Evolutionary conservation across 108 stramenopile species (phyloP).

Genomic region (Nannochloropsis gaditana): DNA sequence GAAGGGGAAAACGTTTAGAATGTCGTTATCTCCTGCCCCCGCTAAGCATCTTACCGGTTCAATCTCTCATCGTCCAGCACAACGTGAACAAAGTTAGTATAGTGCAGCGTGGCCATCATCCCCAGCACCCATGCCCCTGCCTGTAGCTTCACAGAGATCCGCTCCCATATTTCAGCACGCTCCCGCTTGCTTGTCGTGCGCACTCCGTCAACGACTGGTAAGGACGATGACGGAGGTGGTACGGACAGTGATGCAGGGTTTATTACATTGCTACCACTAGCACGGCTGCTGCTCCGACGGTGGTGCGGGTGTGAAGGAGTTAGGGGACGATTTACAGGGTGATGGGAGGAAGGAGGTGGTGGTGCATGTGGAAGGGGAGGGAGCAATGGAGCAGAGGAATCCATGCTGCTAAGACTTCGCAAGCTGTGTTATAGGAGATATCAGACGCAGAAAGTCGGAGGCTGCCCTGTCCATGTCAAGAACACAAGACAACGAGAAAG

Average conservation of each 20-base stretch:
- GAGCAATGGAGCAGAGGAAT: not conserved
- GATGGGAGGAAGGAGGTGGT: not conserved
- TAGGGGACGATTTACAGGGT: not conserved
- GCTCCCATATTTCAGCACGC: slow-evolving; percentile 16
- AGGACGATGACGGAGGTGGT: not conserved
- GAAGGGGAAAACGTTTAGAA: no score
- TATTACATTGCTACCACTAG: not conserved
- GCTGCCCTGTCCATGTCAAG: no score
- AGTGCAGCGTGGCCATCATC: not conserved
- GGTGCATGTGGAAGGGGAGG: not conserved
- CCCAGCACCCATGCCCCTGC: slow-evolving; percentile 15
- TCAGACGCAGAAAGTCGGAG: no score
- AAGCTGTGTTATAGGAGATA: no score
- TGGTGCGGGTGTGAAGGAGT: not conserved
- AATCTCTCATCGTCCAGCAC: slow-evolving; percentile 17
- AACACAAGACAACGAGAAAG: no score
- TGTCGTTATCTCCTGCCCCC: no score
- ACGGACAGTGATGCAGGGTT: not conserved
- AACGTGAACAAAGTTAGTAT: not conserved
- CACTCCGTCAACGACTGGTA: not conserved
- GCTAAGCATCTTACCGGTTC: not conserved
- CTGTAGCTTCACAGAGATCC: not conserved
- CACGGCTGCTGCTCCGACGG: slow-evolving; percentile 15
- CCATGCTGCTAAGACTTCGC: not conserved
- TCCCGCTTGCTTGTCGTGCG: not conserved